phyloP scores from a whole-genome alignment of 2,329 filamentous ascomycete species.

The Ascosphaera apis region DNA sequence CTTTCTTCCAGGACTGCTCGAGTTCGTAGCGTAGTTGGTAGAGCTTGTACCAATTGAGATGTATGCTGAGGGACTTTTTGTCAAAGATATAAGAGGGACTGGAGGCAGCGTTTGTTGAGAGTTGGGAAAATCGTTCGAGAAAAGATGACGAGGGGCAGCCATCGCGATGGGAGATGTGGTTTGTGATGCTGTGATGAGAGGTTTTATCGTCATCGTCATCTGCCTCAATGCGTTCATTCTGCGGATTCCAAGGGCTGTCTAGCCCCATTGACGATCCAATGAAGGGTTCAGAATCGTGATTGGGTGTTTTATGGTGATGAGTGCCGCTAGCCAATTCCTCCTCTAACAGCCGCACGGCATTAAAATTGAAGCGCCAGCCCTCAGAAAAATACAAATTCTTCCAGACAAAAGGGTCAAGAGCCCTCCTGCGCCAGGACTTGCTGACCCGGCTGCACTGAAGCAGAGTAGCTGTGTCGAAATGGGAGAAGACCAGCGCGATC shows the following conservation, averaged over 20 bases:
- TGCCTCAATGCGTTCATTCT: slow-evolving; percentile 25
- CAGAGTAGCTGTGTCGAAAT: slow-evolving; percentile 60
- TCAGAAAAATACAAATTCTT: slow-evolving; percentile 59
- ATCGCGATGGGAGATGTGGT: no score
- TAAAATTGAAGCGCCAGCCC: slow-evolving; percentile 54
- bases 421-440: slow-evolving; percentile 56
- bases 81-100: slow-evolving; percentile 1
- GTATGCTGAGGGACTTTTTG: slow-evolving; percentile 8
- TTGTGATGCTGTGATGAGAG: no score
- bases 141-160: slow-evolving; percentile 1
- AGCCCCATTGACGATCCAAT: no score
- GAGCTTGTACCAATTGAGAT: slow-evolving; percentile 67
- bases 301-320: no score
- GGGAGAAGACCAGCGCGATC: slow-evolving; percentile 69
- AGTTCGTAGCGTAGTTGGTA: slow-evolving; percentile 69
- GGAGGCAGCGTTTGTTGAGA: not conserved
- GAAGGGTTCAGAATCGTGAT: no score
- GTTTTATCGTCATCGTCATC: slow-evolving; percentile 8
- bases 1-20: slow-evolving; percentile 78
- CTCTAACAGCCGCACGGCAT: slow-evolving; percentile 46
- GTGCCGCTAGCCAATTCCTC: slow-evolving; percentile 21
- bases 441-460: slow-evolving; percentile 60
- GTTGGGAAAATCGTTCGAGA: no score
- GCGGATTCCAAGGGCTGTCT: slow-evolving; percentile 19
- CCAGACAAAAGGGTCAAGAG: slow-evolving; percentile 72